phyloP scores from a whole-genome alignment of 1,139 yeast genomes.

The Chernovozyma sophiae-reginae region DNA sequence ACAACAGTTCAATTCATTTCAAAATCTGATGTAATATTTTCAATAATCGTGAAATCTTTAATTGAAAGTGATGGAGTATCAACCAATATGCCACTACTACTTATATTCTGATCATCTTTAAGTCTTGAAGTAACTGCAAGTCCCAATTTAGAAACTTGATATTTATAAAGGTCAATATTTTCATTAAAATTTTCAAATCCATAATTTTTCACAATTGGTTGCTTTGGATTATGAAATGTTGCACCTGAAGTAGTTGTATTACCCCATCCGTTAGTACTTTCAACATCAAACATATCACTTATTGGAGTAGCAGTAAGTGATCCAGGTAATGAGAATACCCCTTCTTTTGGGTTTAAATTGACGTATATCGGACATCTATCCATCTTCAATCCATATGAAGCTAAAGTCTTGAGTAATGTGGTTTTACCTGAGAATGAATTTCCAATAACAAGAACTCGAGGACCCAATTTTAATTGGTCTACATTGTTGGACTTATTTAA shows the following conservation, averaged over 20 bases:
- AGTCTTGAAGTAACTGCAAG: slow-evolving; percentile 55
- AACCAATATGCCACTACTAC: slow-evolving; percentile 61
- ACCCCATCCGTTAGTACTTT: slow-evolving; percentile 72
- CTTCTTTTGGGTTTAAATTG: slow-evolving; percentile 80
- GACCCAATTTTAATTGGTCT: slow-evolving; percentile 37
- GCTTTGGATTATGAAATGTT: slow-evolving; percentile 75
- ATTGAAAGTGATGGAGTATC: slow-evolving; percentile 72
- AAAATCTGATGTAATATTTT: slow-evolving; percentile 59
- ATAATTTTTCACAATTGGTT: slow-evolving; percentile 76
- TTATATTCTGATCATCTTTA: slow-evolving; percentile 49
- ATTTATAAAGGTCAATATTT: slow-evolving; percentile 59
- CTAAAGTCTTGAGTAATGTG: slow-evolving; percentile 60
- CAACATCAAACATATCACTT: slow-evolving; percentile 76
- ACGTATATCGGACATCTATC: slow-evolving; percentile 63
- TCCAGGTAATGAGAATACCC: slow-evolving; percentile 81
- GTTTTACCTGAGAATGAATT: slow-evolving; percentile 75
- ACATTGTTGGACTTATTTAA: slow-evolving; percentile 10
- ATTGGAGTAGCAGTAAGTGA: slow-evolving; percentile 80
- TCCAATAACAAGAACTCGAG: slow-evolving; percentile 74
- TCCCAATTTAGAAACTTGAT: slow-evolving; percentile 55
- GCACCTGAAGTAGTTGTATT: slow-evolving; percentile 86
- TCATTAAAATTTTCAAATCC: slow-evolving; percentile 63
- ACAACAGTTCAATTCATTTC: slow-evolving; percentile 55
- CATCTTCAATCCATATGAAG: slow-evolving; percentile 74
- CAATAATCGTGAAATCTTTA: slow-evolving; percentile 51